Conservation (phyloP, 495 filamentous ascomycete genomes). For the Penicillium tannophilum region DNA sequence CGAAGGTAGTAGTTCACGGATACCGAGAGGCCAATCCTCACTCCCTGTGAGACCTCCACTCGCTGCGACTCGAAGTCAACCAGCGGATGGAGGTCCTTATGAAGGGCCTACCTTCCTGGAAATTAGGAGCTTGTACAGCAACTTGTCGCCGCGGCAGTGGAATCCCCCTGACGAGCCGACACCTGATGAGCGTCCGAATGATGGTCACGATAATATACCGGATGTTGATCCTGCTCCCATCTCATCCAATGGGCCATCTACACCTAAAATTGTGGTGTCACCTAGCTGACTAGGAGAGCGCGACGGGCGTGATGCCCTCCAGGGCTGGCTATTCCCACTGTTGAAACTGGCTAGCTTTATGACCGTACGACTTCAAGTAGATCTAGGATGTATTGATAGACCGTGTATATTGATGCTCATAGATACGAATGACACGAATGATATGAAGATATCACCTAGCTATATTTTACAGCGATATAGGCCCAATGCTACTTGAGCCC, state of each 20-base stretch:
- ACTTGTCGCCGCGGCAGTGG: neutral
- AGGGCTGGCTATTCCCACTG: neutral
- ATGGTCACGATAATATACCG: neutral
- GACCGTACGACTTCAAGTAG: neutral
- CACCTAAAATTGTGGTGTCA: slow-evolving; percentile 1
- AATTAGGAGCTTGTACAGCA: neutral
- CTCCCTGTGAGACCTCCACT: slow-evolving; percentile 9
- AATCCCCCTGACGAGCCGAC: neutral
- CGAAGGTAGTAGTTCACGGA: slow-evolving; percentile 20
- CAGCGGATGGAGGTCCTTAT: slow-evolving; percentile 2
- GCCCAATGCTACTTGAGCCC: neutral
- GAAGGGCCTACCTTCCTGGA: neutral
- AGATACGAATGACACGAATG: neutral
- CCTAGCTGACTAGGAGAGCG: neutral
- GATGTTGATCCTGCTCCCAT: neutral
- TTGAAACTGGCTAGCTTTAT: neutral
- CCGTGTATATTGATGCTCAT: neutral
- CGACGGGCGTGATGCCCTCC: neutral
- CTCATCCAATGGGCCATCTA: neutral
- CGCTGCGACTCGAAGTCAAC: slow-evolving; percentile 13
- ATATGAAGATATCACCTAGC: neutral
- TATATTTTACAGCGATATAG: too few species aligned
- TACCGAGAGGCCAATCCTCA: slow-evolving; percentile 7
- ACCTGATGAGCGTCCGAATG: neutral
- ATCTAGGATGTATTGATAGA: neutral